Evolutionary conservation across 352 stramenopile species (phyloP).

Genomic region (Phytopythium litorale): DNA sequence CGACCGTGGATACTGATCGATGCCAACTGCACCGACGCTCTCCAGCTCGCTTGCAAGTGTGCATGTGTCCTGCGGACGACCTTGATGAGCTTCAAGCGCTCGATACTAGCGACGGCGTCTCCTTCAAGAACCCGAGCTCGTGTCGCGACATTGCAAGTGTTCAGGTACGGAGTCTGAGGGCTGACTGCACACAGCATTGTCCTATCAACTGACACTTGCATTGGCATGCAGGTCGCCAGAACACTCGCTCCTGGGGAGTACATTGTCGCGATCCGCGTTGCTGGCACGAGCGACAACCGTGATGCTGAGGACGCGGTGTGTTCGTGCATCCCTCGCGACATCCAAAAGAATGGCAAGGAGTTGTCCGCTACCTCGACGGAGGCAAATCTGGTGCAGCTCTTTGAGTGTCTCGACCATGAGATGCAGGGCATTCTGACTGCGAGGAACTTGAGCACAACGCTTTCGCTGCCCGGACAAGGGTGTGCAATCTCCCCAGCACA

Average conservation of each 20-base stretch:
- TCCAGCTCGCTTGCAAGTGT: background rate
- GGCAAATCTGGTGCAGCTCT: slow-evolving; percentile 34
- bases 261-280: slow-evolving; percentile 22
- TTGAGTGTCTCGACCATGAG: slow-evolving; percentile 42
- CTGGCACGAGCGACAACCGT: background rate
- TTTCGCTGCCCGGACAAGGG: slow-evolving; percentile 22
- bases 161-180: background rate
- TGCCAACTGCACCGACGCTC: background rate
- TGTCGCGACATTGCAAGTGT: background rate
- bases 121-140: background rate
- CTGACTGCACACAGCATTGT: background rate
- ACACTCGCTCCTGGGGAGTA: slow-evolving; percentile 39
- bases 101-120: background rate
- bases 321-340: slow-evolving; percentile 1
- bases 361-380: slow-evolving; percentile 16
- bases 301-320: slow-evolving; percentile 7
- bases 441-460: slow-evolving; percentile 17
- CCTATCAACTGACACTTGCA: background rate
- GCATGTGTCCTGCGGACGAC: background rate
- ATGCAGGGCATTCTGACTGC: slow-evolving; percentile 13
- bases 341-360: background rate
- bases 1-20: background rate
- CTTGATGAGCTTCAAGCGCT: background rate
- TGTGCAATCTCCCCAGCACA: background rate
- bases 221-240: slow-evolving; percentile 15